These are phyloP conservation scores for Aspergillus intermedius DNA, from an alignment of 2,329 filamentous ascomycete species.

Conservation along the genomic window DNA sequence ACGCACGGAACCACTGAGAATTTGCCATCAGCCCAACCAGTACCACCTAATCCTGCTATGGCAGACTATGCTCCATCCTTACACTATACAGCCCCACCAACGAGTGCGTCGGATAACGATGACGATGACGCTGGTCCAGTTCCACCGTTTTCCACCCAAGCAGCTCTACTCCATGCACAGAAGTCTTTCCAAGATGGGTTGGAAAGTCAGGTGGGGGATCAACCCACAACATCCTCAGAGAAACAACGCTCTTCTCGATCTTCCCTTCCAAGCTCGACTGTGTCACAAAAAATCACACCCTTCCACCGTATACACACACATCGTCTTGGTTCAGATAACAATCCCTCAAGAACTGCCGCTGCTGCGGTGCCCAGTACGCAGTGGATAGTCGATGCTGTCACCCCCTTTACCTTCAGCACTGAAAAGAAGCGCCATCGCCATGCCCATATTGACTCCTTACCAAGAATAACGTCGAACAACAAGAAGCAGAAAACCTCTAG, in stretches of 20 bases:
- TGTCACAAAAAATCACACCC: constrained; percentile 22
- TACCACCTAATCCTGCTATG: constrained; percentile 20
- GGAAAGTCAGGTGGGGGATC: constrained; percentile 20
- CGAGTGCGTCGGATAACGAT: constrained; percentile 14
- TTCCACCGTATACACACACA: constrained; percentile 19
- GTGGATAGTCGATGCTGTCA: constrained; percentile 34
- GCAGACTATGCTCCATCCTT: constrained; percentile 32
- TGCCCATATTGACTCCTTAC: constrained; percentile 1
- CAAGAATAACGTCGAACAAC: constrained; percentile 3
- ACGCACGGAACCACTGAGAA: constrained; percentile 18
- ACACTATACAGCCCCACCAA: constrained; percentile 31
- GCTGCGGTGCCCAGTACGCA: constrained; percentile 33
- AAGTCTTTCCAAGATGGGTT: constrained; percentile 35
- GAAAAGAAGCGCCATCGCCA: constrained; percentile 19
- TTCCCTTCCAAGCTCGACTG: constrained; percentile 7
- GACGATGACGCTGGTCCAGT: constrained; percentile 21
- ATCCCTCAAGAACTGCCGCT: constrained; percentile 6
- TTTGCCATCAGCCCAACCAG: constrained; percentile 33
- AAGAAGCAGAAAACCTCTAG: constrained; percentile 18
- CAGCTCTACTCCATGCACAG: constrained; percentile 33
- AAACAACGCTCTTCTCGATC: constrained; percentile 8
- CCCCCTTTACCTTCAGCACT: constrained; percentile 34
- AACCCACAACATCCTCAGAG: constrained; percentile 8
- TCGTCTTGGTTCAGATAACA: constrained; percentile 2
- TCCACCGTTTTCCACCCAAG: constrained; percentile 34